Evolutionary conservation across 345 rosid species (phyloP).

Genomic region (Streptanthus diversifolius): DNA sequence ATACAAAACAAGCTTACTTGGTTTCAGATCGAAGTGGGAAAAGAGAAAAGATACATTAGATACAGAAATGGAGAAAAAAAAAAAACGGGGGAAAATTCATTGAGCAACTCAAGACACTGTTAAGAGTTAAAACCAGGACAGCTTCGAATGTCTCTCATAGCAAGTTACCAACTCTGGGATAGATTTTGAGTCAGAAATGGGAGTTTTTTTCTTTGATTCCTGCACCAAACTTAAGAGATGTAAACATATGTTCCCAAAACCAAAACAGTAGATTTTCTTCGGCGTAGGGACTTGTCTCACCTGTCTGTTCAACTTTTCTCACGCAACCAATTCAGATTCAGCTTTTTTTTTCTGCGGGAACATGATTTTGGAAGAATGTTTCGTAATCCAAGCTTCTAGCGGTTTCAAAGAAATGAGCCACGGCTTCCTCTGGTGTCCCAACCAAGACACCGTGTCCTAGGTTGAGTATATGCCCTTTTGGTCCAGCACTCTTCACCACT

Average conservation of each 20-base stretch:
- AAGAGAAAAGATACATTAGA: not conserved
- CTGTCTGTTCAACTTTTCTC: slow-evolving; percentile 28
- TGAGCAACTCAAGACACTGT: slow-evolving; percentile 18
- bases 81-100: not conserved
- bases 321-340: slow-evolving; percentile 53
- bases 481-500: slow-evolving; percentile 82
- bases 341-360: slow-evolving; percentile 36
- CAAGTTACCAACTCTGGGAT: not conserved
- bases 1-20: not conserved
- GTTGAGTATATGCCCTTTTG: slow-evolving; percentile 82
- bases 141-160: not conserved
- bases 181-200: not conserved
- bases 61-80: not conserved
- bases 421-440: slow-evolving; percentile 94
- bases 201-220: not conserved
- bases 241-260: not conserved
- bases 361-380: slow-evolving; percentile 38
- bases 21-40: not conserved
- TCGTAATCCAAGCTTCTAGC: slow-evolving; percentile 59
- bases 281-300: not conserved
- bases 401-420: slow-evolving; percentile 85
- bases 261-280: not conserved
- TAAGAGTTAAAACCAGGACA: slow-evolving; percentile 2
- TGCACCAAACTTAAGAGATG: slow-evolving; percentile 7
- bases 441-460: slow-evolving; percentile 91